Base-by-base conservation (phyloP, 2,329 filamentous ascomycete species). In the Lecanicillium sp. region DNA sequence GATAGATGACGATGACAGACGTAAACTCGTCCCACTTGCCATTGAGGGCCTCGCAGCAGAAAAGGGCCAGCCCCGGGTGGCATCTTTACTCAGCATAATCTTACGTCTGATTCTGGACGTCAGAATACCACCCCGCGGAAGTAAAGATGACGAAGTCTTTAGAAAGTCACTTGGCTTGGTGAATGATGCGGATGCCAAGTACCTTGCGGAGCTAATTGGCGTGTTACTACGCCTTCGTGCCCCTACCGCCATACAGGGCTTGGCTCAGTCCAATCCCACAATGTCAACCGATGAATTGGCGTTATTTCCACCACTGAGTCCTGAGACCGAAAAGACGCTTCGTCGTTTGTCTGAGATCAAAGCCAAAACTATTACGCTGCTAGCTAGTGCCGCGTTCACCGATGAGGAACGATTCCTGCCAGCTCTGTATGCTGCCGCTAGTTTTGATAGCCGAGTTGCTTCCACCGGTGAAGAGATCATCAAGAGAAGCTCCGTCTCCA, bases 401-500 rank as follows among this genome's bases (percentile, higher is more conserved):
- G 87, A 95, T 44, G 63, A 78, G 1, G 85, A 96, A 53, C 80
- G 88, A 22, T 87, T 95, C 50, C 59, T 95, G 11, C 83, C 90
- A 1, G 83, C 87, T 1, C 62, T 96, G 1, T 88, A 85, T 55
- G 88, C 89, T 5, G 82, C 87, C 18, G 81, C 87, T 1, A 89
- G 89, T 59, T 67, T 80, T 2, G 92, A 95, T 47, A 86, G 81
- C 27, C 76, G 83, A 8, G 80, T 95, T 28, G 80, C 85, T 9
- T 78, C 83, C n/a, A 66, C 86, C n/a, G 90, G 85, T 0, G 87
- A 95, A 41, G 88, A 95, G 50, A 76, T 94, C 35, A 62, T 96
- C 47, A 98, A 95, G 60, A 73, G 89, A 47, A 83, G 77, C 20
- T 73, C 77, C 2, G 74, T 85, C 8, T 78, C 84, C 8, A 65